A percentile compares a stretch with the other conserved stretches of the same genome.
Conservation (phyloP, 805 yeast genomes). For the Candida palmyrensis region DNA sequence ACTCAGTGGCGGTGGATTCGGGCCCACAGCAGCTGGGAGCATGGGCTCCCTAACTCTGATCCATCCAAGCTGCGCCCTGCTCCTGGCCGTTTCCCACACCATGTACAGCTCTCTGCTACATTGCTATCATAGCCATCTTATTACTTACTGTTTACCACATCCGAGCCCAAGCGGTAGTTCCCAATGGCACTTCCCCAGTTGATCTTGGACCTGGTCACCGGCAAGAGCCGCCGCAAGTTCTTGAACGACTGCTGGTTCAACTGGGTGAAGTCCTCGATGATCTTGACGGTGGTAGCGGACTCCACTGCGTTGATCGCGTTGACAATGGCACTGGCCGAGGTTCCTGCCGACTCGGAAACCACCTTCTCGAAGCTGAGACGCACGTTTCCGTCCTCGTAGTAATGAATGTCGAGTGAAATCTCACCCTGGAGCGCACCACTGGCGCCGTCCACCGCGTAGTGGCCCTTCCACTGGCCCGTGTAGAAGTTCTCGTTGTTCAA, state of each 20-base stretch:
- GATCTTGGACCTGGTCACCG: slow-evolving; percentile 85
- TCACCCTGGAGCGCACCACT: slow-evolving; percentile 42
- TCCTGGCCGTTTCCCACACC: no score
- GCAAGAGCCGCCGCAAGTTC: slow-evolving; percentile 81
- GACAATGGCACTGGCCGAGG: slow-evolving; percentile 28
- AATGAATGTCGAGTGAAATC: slow-evolving; percentile 73
- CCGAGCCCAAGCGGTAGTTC: slow-evolving; percentile 80
- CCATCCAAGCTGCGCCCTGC: no score
- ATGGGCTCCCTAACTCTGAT: no score
- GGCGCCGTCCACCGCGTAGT: slow-evolving; percentile 42
- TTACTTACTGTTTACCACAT: slow-evolving; percentile 44
- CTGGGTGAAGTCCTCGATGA: slow-evolving; percentile 59
- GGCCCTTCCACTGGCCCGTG: slow-evolving; percentile 85
- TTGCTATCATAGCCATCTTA: no score
- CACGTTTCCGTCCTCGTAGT: slow-evolving; percentile 95
- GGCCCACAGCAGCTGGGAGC: no score
- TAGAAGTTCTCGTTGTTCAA: slow-evolving; percentile 73
- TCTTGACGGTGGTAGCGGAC: slow-evolving; percentile 49
- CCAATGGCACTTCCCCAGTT: slow-evolving; percentile 96
- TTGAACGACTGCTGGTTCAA: slow-evolving; percentile 82
- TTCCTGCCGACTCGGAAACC: slow-evolving; percentile 10
- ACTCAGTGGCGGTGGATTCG: no score
- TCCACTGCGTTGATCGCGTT: slow-evolving; percentile 53
- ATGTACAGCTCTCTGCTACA: no score
- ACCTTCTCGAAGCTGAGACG: slow-evolving; percentile 48